A percentile compares a stretch with the other conserved stretches of the same genome.
Evolutionary conservation across 805 yeast genomes (phyloP).

Genomic region (Candida railenensis): DNA sequence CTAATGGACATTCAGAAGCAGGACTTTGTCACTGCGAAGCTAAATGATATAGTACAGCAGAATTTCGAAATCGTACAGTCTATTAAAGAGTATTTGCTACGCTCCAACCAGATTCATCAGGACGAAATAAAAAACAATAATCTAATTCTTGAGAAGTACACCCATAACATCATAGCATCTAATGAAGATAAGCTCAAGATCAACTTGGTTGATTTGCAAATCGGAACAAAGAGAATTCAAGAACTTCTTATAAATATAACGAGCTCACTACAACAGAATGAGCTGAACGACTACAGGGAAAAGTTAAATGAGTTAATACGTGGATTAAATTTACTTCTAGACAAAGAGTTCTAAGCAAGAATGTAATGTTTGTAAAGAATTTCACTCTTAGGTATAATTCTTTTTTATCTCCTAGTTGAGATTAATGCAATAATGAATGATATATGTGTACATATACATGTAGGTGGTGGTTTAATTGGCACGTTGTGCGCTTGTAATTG

Average conservation of each 20-base stretch:
- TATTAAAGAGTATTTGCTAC: slow-evolving; percentile 28
- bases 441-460: neutral
- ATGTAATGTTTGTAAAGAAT: neutral
- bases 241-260: slow-evolving; percentile 1
- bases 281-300: slow-evolving; percentile 13
- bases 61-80: slow-evolving; percentile 32
- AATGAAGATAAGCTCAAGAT: neutral
- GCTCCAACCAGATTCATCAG: slow-evolving; percentile 16
- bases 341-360: slow-evolving; percentile 1
- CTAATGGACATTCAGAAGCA: slow-evolving; percentile 41
- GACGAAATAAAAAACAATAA: slow-evolving; percentile 14
- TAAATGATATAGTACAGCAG: slow-evolving; percentile 31
- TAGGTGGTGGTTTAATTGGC: no score
- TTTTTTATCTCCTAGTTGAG: neutral
- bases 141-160: slow-evolving; percentile 12
- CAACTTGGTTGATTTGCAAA: neutral
- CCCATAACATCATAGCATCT: slow-evolving; percentile 11
- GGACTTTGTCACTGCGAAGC: slow-evolving; percentile 28
- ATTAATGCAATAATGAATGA: neutral
- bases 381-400: no score
- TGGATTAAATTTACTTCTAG: slow-evolving; percentile 14
- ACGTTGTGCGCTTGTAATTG: no score
- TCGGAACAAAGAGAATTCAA: slow-evolving; percentile 7
- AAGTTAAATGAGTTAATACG: slow-evolving; percentile 14
- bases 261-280: neutral